phyloP scores from a whole-genome alignment of 768 basidiomycete species.

The Kwoniella europaea region DNA sequence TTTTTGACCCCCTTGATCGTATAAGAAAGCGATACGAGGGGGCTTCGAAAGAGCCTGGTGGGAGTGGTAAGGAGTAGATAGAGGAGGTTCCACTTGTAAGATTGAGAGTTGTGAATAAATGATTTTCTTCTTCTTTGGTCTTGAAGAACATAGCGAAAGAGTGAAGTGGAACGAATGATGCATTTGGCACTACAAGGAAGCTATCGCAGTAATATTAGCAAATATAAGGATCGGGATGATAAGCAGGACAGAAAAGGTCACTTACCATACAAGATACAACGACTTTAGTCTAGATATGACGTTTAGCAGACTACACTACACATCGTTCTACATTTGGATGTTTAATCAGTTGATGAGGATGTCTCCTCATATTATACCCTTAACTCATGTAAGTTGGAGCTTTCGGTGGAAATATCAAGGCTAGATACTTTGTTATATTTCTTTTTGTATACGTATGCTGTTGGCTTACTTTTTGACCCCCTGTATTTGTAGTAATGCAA shows the following conservation, averaged over 20 bases:
- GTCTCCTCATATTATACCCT: conserved; percentile 17
- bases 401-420: conserved; percentile 10
- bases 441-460: conserved; percentile 20
- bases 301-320: neutral
- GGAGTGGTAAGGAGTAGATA: neutral
- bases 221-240: too few species aligned
- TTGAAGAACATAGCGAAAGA: too few species aligned
- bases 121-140: too few species aligned
- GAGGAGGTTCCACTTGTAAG: neutral
- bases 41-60: conserved; percentile 56
- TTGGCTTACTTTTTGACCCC: conserved; percentile 56
- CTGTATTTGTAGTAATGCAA: conserved; percentile 27
- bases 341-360: neutral
- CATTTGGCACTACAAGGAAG: too few species aligned
- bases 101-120: neutral
- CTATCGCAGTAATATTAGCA: too few species aligned
- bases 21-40: conserved; percentile 39
- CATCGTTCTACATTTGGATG: neutral
- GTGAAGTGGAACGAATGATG: too few species aligned
- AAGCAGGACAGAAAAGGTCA: too few species aligned
- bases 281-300: too few species aligned
- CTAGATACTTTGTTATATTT: neutral
- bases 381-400: neutral
- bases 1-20: conserved; percentile 56
- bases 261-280: too few species aligned